Conservation (phyloP, 179 eudicot genomes). For the Beta macrorhiza region DNA sequence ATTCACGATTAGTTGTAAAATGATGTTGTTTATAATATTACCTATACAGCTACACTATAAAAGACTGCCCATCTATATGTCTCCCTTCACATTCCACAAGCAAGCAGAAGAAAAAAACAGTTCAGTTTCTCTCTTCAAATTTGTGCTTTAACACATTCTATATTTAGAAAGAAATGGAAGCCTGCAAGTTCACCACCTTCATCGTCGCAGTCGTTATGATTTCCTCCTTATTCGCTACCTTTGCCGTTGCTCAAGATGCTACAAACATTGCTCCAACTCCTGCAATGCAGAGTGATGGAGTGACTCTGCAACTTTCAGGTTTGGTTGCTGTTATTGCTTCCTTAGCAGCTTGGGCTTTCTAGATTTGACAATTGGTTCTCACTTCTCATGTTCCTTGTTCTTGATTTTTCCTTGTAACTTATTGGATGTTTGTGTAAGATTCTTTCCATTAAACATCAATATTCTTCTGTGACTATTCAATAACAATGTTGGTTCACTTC, state of each 20-base stretch:
- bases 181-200: conserved; percentile 24
- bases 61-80: background rate
- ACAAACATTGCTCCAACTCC: conserved; percentile 38
- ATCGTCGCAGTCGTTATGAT: conserved; percentile 25
- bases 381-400: background rate
- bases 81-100: background rate
- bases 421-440: conserved; percentile 19
- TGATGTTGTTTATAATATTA: conserved; percentile 4
- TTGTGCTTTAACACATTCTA: background rate
- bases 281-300: conserved; percentile 39
- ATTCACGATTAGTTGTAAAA: conserved; percentile 28
- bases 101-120: conserved; percentile 6
- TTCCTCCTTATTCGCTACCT: conserved; percentile 19
- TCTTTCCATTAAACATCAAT: conserved; percentile 17
- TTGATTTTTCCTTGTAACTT: background rate
- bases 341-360: conserved; percentile 25
- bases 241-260: conserved; percentile 20
- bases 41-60: conserved; percentile 25
- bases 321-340: conserved; percentile 41
- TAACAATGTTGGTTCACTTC: background rate
- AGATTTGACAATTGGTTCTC: background rate
- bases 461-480: conserved; percentile 14
- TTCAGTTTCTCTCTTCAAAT: background rate
- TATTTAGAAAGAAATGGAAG: conserved; percentile 23
- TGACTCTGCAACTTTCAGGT: conserved; percentile 34